These are phyloP conservation scores for Fraxinus baroniana DNA, from an alignment of 305 asterid genomes.

Conservation along the genomic window DNA sequence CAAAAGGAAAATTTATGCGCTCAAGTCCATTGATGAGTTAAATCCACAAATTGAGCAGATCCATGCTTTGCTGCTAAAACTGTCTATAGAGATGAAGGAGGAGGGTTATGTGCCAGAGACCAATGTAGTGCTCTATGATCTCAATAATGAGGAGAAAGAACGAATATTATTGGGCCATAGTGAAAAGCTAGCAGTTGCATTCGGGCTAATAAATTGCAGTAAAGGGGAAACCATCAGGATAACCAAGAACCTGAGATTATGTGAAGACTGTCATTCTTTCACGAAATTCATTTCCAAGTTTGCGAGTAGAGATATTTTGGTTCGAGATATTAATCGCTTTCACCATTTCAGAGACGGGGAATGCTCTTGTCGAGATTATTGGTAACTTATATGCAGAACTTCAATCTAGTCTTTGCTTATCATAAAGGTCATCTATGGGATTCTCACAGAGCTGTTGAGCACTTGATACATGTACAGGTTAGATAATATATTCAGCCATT, in stretches of 20 bases:
- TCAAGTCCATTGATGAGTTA: constrained; percentile 66
- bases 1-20: constrained; percentile 46
- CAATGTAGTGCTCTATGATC: constrained; percentile 65
- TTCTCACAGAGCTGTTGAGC: background rate
- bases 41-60: constrained; percentile 75
- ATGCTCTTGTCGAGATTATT: constrained; percentile 84
- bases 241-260: constrained; percentile 78
- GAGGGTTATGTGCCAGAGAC: constrained; percentile 75
- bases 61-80: constrained; percentile 57
- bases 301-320: constrained; percentile 59
- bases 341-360: constrained; percentile 78
- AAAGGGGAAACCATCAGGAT: constrained; percentile 78
- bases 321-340: constrained; percentile 72
- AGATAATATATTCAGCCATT: background rate
- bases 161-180: constrained; percentile 79
- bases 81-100: constrained; percentile 75
- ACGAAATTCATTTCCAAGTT: constrained; percentile 69
- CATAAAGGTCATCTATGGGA: background rate
- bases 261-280: constrained; percentile 88
- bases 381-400: constrained; percentile 41
- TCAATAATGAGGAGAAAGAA: constrained; percentile 69
- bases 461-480: background rate
- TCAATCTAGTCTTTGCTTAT: background rate
- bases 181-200: constrained; percentile 84
- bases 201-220: constrained; percentile 70